Percentiles rank a stretch among this genome's conserved stretches.
Conservation (phyloP, 2,329 filamentous ascomycete species). For the Aspergillus sp. region DNA sequence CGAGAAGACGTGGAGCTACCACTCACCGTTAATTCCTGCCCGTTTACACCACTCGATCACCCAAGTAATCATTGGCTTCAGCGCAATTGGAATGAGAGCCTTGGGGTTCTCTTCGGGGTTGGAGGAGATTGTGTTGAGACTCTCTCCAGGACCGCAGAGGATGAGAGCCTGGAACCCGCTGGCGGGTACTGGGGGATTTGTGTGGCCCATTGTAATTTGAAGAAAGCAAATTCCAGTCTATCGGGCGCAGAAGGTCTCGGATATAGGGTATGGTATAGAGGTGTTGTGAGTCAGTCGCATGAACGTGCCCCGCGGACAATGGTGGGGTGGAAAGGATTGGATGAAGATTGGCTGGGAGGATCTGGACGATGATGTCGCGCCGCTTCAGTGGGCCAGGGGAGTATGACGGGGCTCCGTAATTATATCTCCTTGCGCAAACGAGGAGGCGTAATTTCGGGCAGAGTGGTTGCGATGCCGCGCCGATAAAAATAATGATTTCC, state of each 20-base stretch:
- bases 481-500: not conserved
- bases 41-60: constrained; percentile 47
- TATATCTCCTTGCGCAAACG: not conserved
- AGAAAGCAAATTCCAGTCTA: not conserved
- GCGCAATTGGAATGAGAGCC: constrained; percentile 37
- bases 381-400: not conserved
- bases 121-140: constrained; percentile 47
- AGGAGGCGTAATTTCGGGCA: too few species aligned
- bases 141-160: constrained; percentile 46
- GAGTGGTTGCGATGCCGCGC: not conserved
- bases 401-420: not conserved
- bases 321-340: constrained; percentile 1
- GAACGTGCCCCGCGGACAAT: constrained; percentile 7
- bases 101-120: constrained; percentile 47
- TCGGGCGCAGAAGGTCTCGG: not conserved
- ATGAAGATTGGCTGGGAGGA: not conserved
- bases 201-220: constrained; percentile 5
- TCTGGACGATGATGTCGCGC: not conserved
- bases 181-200: constrained; percentile 8
- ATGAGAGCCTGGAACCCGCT: constrained; percentile 47
- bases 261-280: not conserved
- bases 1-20: not conserved
- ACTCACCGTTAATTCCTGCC: constrained; percentile 46
- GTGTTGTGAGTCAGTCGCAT: not conserved
- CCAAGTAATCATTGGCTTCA: constrained; percentile 48